Percentiles rank a stretch among this genome's conserved stretches.
Evolutionary conservation across 345 rosid genomes (phyloP).

Genomic region (Hibiscus tridactylites): DNA sequence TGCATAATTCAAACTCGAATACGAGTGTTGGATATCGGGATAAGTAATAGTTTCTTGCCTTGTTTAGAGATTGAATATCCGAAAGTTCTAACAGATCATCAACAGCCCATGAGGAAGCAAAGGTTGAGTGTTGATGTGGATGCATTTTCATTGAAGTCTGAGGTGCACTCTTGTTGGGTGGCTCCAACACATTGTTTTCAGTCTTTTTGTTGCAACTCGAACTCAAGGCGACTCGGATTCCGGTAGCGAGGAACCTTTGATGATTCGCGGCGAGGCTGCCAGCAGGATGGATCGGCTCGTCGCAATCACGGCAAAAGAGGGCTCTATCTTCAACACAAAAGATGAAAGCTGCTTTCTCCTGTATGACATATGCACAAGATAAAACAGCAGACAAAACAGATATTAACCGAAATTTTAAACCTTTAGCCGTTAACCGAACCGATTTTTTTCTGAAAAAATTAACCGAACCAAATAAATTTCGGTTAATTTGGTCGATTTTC

Average conservation of each 20-base stretch:
- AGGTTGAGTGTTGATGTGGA: constrained; percentile 34
- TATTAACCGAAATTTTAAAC: too few species aligned
- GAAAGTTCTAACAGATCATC: constrained; percentile 74
- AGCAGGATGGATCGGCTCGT: constrained; percentile 64
- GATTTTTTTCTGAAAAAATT: too few species aligned
- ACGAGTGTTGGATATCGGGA: too few species aligned
- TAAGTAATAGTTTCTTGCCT: constrained; percentile 35
- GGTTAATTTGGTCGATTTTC: too few species aligned
- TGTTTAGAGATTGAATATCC: constrained; percentile 51
- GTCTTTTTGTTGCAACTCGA: constrained; percentile 46
- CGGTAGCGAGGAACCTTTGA: constrained; percentile 87
- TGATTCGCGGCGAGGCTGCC: constrained; percentile 81
- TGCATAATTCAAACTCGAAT: too few species aligned
- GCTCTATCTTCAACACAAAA: constrained; percentile 99
- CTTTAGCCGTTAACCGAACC: too few species aligned
- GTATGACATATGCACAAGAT: background rate
- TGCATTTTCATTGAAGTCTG: constrained; percentile 32
- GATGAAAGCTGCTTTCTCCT: constrained; percentile 95
- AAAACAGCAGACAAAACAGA: too few species aligned
- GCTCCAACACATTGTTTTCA: constrained; percentile 44
- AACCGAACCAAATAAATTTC: too few species aligned
- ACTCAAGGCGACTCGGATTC: constrained; percentile 71
- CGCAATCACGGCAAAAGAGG: constrained; percentile 79
- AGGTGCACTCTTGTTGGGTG: constrained; percentile 45
- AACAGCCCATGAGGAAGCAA: constrained; percentile 56